Conservation (phyloP, 1,284 basidiomycete species). For the Pterulicium gracile region DNA sequence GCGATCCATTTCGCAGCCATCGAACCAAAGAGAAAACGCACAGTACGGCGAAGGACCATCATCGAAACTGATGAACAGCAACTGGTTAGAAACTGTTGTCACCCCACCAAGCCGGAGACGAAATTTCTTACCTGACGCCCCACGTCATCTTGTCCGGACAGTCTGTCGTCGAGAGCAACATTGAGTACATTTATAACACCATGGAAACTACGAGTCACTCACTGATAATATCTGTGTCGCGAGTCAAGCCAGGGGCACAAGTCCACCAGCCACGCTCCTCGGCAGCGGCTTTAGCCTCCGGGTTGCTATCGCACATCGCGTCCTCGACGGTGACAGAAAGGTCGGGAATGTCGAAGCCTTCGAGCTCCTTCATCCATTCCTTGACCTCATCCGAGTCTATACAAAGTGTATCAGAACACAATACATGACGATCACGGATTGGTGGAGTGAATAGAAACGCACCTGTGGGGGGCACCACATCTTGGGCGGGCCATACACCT, state of each 20-base stretch:
- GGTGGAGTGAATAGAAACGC: slow-evolving; percentile 14
- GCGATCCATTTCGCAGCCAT: neutral
- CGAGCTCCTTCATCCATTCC: slow-evolving; percentile 67
- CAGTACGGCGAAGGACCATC: slow-evolving; percentile 80
- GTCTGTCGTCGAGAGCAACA: slow-evolving; percentile 18
- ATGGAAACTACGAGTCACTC: neutral
- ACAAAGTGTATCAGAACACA: slow-evolving; percentile 1
- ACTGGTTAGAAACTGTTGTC: slow-evolving; percentile 4
- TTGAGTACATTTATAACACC: slow-evolving; percentile 3
- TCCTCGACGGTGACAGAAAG: slow-evolving; percentile 50
- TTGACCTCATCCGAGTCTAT: slow-evolving; percentile 53
- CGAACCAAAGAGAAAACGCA: slow-evolving; percentile 24
- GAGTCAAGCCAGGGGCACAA: slow-evolving; percentile 69
- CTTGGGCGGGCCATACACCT: slow-evolving; percentile 57
- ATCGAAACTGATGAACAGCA: slow-evolving; percentile 51
- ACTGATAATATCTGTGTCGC: slow-evolving; percentile 30
- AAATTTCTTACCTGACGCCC: slow-evolving; percentile 48
- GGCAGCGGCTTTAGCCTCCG: slow-evolving; percentile 46
- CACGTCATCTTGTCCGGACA: slow-evolving; percentile 79
- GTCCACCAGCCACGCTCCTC: slow-evolving; percentile 73
- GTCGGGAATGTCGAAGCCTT: slow-evolving; percentile 61
- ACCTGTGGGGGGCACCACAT: slow-evolving; percentile 59
- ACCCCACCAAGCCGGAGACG: slow-evolving; percentile 1
- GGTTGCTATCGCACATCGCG: slow-evolving; percentile 46
- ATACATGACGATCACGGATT: slow-evolving; percentile 1